Conservation (phyloP, 768 basidiomycete genomes). For the Rhizopogon sp. region DNA sequence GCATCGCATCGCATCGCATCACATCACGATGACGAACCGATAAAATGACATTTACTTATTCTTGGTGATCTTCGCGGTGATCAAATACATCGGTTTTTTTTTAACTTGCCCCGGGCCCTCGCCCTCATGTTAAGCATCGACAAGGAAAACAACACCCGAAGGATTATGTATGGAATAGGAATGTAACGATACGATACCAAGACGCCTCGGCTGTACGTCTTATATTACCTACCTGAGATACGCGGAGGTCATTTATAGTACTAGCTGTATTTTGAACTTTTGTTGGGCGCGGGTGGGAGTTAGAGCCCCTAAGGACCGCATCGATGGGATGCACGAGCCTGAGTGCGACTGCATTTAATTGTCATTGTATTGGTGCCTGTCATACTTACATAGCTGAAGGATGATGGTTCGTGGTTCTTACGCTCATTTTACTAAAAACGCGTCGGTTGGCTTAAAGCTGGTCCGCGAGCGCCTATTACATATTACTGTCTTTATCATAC, state of each 20-base stretch:
- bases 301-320: background rate
- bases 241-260: background rate
- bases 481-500: too few species aligned
- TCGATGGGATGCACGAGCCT: background rate
- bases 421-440: background rate
- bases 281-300: background rate
- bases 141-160: background rate
- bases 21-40: too few species aligned
- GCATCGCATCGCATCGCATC: too few species aligned
- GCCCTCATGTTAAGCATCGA: background rate
- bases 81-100: background rate
- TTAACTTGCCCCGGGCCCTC: background rate
- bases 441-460: background rate
- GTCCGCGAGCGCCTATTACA: background rate
- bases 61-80: background rate
- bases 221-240: background rate
- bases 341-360: too few species aligned
- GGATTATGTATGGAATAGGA: too few species aligned
- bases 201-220: too few species aligned
- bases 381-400: too few species aligned
- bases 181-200: too few species aligned
- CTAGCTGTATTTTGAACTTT: background rate
- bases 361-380: background rate
- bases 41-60: background rate
- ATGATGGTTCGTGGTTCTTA: background rate